Conservation (phyloP, 257 asterid genomes). For the Nicotiana tabacum region DNA sequence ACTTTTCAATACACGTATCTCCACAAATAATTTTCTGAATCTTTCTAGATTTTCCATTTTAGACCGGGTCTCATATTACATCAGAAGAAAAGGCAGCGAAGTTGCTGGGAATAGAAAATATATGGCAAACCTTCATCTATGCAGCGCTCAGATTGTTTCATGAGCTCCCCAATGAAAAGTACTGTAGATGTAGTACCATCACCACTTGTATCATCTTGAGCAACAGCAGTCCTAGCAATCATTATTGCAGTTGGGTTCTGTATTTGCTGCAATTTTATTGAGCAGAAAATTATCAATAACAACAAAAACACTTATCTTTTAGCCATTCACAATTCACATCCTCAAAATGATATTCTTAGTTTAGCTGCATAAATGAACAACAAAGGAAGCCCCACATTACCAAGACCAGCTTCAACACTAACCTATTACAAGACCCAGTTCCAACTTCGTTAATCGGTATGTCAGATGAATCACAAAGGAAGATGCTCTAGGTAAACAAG, state of each 20-base stretch:
- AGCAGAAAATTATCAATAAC: not conserved
- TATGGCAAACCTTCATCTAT: slow-evolving; percentile 80
- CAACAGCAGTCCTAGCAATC: slow-evolving; percentile 99
- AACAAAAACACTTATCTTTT: not conserved
- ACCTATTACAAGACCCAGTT: not conserved
- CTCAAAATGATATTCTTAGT: not conserved
- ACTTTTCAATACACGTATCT: not conserved
- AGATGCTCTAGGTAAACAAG: not conserved
- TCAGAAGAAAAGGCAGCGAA: not conserved
- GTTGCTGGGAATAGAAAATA: not conserved
- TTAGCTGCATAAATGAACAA: not conserved
- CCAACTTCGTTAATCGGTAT: not conserved
- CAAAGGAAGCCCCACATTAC: not conserved
- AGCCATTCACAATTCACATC: not conserved
- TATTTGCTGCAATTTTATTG: slow-evolving; percentile 63
- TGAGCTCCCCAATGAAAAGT: slow-evolving; percentile 92
- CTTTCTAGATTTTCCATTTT: not conserved
- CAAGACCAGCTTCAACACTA: not conserved
- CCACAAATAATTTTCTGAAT: not conserved
- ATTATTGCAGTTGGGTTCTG: slow-evolving; percentile 99
- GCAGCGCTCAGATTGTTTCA: slow-evolving; percentile 96
- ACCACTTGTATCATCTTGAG: slow-evolving; percentile 96
- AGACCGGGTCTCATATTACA: not conserved
- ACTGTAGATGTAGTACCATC: slow-evolving; percentile 99
- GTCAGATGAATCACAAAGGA: not conserved